phyloP scores from a whole-genome alignment of 768 basidiomycete species.

The Lentinula guzmanii region DNA sequence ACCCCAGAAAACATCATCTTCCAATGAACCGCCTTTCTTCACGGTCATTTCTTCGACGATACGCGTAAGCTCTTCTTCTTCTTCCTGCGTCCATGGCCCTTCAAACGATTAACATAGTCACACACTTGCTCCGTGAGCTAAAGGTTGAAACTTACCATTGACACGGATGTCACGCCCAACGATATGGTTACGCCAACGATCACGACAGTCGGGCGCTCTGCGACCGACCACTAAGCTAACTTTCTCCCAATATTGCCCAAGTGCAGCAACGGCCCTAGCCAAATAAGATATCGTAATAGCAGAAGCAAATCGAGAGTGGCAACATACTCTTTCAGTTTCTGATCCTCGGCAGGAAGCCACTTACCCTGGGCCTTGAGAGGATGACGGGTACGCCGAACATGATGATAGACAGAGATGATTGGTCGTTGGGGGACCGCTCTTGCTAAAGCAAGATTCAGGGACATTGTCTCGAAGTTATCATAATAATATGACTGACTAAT shows the following conservation, averaged over 20 bases:
- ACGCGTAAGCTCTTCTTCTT: constrained; percentile 66
- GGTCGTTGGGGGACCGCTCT: constrained; percentile 68
- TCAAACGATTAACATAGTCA: not conserved
- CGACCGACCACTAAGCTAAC: constrained; percentile 66
- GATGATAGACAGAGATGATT: constrained; percentile 80
- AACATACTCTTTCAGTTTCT: constrained; percentile 52
- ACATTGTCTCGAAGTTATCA: constrained; percentile 5
- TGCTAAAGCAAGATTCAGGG: constrained; percentile 34
- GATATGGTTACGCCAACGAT: constrained; percentile 82
- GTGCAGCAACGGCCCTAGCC: constrained; percentile 57
- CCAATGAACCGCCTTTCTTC: constrained; percentile 63
- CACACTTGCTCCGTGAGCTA: not conserved
- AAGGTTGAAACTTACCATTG: constrained; percentile 33
- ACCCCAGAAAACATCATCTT: constrained; percentile 82
- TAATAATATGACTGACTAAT: constrained; percentile 47
- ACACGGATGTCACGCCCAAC: constrained; percentile 58
- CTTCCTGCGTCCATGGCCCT: constrained; percentile 75
- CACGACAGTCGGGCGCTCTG: constrained; percentile 76
- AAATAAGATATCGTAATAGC: not conserved
- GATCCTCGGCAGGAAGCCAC: constrained; percentile 68
- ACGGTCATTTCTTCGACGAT: constrained; percentile 76
- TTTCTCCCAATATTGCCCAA: constrained; percentile 80
- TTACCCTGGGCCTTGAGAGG: constrained; percentile 64
- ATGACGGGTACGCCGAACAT: constrained; percentile 65
- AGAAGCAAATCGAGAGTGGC: not conserved